Percentiles rank a stretch among this genome's conserved stretches.
Evolutionary conservation across 371 early-diverging fungal species (phyloP).

Genomic region (Saksenaea oblongispora): DNA sequence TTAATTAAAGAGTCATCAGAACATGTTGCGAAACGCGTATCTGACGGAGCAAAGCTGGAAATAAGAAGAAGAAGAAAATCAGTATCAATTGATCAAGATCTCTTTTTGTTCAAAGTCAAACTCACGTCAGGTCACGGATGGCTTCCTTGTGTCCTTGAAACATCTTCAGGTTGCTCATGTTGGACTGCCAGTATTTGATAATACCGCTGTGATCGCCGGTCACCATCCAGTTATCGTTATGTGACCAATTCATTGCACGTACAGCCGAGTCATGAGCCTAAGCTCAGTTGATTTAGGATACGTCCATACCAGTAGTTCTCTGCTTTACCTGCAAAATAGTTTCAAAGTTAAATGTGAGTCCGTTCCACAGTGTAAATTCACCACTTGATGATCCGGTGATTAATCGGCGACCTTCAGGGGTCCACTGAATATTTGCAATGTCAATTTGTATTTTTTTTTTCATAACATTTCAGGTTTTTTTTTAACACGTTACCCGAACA

Average conservation of each 20-base stretch:
- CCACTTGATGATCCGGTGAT: slow-evolving; percentile 98
- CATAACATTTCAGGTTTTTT: not conserved
- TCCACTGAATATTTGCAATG: slow-evolving; percentile 71
- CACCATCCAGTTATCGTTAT: slow-evolving; percentile 96
- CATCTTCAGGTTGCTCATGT: slow-evolving; percentile 97
- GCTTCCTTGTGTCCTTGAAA: slow-evolving; percentile 94
- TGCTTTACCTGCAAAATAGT: slow-evolving; percentile 91
- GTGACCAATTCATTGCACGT: slow-evolving; percentile 98
- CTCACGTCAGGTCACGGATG: slow-evolving; percentile 86
- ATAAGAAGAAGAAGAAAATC: slow-evolving; percentile 36
- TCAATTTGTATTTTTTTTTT: not conserved
- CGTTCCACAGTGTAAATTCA: slow-evolving; percentile 99
- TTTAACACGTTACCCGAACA: slow-evolving; percentile 64
- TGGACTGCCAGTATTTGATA: slow-evolving; percentile 99
- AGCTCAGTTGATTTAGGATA: not conserved
- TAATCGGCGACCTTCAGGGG: slow-evolving; percentile 98
- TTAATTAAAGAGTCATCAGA: slow-evolving; percentile 98
- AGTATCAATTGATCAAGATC: not conserved
- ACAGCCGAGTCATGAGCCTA: slow-evolving; percentile 96
- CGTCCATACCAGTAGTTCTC: not conserved
- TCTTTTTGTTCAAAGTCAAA: not conserved
- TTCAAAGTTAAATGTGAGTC: slow-evolving; percentile 99
- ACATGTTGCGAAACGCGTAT: slow-evolving; percentile 96
- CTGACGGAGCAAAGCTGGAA: slow-evolving; percentile 57
- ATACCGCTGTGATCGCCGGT: slow-evolving; percentile 96